Evolutionary conservation across 768 basidiomycete genomes (phyloP).

Genomic region (Tephrocybe sp.): DNA sequence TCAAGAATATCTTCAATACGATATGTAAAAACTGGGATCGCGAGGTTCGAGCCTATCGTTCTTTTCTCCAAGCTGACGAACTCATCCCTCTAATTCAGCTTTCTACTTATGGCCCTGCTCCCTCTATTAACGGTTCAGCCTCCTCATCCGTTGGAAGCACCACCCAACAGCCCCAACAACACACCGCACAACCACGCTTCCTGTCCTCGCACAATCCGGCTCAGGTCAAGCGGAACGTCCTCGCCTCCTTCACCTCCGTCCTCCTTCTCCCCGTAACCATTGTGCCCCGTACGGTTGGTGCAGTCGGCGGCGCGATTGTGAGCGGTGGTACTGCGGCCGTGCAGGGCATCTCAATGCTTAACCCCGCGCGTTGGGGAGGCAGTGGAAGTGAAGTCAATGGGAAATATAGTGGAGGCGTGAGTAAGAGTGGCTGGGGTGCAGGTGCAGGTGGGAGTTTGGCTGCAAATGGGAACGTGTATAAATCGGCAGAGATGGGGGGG

Average conservation of each 20-base stretch:
- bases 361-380: conserved; percentile 84
- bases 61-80: conserved; percentile 1
- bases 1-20: conserved; percentile 70
- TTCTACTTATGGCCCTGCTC: conserved; percentile 12
- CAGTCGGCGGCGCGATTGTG: conserved; percentile 65
- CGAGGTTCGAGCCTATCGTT: conserved; percentile 44
- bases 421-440: conserved; percentile 20
- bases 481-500: conserved; percentile 36
- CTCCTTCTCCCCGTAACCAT: conserved; percentile 94
- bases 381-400: background rate
- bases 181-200: conserved; percentile 54
- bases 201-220: conserved; percentile 86
- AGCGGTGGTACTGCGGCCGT: conserved; percentile 77
- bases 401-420: conserved; percentile 14
- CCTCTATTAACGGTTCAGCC: background rate
- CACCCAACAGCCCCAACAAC: background rate
- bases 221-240: conserved; percentile 86
- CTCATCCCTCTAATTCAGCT: conserved; percentile 5
- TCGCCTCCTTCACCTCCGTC: conserved; percentile 88
- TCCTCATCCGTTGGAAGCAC: background rate
- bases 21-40: conserved; percentile 83
- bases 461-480: conserved; percentile 16
- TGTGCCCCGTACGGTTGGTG: conserved; percentile 80
- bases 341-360: conserved; percentile 86
- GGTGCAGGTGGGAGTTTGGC: conserved; percentile 17